Percentiles rank a stretch among this genome's conserved stretches.
Conservation (phyloP, 2,329 filamentous ascomycete species). For the Pezicula neosporulosa region DNA sequence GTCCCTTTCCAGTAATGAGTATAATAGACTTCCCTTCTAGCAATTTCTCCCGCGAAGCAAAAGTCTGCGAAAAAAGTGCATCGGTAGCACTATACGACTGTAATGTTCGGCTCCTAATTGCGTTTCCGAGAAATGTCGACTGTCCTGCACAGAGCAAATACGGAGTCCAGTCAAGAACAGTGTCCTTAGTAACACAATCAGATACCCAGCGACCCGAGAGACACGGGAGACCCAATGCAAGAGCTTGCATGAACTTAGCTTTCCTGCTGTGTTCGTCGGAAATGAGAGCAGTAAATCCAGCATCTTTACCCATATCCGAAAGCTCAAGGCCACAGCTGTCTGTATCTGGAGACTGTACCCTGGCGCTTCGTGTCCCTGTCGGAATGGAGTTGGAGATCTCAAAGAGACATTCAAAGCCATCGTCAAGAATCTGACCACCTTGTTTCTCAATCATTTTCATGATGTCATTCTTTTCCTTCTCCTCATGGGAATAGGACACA, state of each 20-base stretch:
- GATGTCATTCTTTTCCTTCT: constrained; percentile 52
- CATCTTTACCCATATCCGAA: constrained; percentile 43
- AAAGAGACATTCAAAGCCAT: constrained; percentile 82
- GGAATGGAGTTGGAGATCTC: constrained; percentile 30
- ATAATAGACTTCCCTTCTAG: constrained; percentile 65
- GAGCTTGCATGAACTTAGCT: constrained; percentile 89
- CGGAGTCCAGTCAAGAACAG: constrained; percentile 68
- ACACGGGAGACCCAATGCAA: constrained; percentile 85
- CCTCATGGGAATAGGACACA: constrained; percentile 63
- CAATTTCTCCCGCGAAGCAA: constrained; percentile 58
- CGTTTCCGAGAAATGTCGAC: constrained; percentile 72
- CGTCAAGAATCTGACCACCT: constrained; percentile 68
- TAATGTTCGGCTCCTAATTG: constrained; percentile 71
- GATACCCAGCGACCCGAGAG: constrained; percentile 78
- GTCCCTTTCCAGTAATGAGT: constrained; percentile 64
- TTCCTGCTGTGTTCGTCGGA: constrained; percentile 83
- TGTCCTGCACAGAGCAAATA: constrained; percentile 86
- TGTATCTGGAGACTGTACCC: not conserved
- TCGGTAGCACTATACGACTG: constrained; percentile 53
- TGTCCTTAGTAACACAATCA: constrained; percentile 60
- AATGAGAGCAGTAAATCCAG: constrained; percentile 81
- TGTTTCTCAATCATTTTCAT: constrained; percentile 62
- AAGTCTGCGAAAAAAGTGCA: constrained; percentile 53
- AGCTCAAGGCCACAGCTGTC: constrained; percentile 45
- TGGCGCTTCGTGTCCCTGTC: constrained; percentile 7